Evolutionary conservation across 2,329 filamentous ascomycete genomes (phyloP), one percentile per base, ranked within the genome.

Genomic region (Diaporthe sp.): DNA sequence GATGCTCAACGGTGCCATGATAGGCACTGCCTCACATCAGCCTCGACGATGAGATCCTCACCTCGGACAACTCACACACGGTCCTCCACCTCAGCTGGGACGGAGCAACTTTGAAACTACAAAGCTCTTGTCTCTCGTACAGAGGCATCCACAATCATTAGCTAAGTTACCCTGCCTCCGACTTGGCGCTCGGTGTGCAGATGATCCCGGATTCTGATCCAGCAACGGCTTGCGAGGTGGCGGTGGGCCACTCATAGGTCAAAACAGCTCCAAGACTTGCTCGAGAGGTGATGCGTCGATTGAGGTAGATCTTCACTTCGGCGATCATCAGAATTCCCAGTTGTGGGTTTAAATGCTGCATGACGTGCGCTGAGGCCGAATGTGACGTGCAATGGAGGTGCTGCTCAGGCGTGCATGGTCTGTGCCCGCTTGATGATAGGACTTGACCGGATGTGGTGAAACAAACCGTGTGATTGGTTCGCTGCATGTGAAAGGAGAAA

Each of bases 181-280:
- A 37, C 63, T 66, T 66, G 63, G 44, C 63, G 25, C 44, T 51
- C 63, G 63, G 44, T 66, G 63, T 51, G 44, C 27, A 66, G 63
- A 27, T 37, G 25, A 19, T 9, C 22, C 50, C 42, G 42, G 61
- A 22, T 17, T 35, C 61, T 66, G 61, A 66, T 66, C 51, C 30
- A 66, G 61, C 27, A 66, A 47, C 44, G 61, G 13, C 61, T 37
- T 50, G 61, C 30, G 61, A 51, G 44, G 61, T 50, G 12, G 44
- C 17, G 9, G 44, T 30, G 61, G 13, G 22, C 61, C 61, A 66
- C 22, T 50, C 22, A 22, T 44, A 35, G 61, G 3, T 19, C 42
- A n/a, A 7, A 12, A 37, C 42, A 25, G 44, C 44, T 12, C 61
- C 61, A 66, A 66, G 61, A 15, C 58, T 42, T 42, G 8, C 30